These are phyloP conservation scores for Phytophthora citricola DNA, from an alignment of 352 stramenopile species.

Conservation along the genomic window DNA sequence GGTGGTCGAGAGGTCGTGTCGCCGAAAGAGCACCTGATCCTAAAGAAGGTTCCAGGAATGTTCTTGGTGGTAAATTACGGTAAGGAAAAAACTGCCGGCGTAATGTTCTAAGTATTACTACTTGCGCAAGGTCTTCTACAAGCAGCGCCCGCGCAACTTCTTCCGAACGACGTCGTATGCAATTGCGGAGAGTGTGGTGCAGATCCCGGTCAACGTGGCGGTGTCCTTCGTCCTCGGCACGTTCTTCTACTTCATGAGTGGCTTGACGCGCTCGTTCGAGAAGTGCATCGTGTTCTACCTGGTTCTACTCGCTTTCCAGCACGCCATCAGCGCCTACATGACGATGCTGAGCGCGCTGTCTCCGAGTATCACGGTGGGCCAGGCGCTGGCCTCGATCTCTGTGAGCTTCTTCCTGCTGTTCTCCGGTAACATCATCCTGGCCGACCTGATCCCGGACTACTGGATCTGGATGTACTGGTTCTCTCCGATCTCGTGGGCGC, in stretches of 20 bases:
- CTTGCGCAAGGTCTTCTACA: slow-evolving; percentile 90
- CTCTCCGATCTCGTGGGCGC: slow-evolving; percentile 64
- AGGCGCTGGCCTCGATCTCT: slow-evolving; percentile 53
- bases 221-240: slow-evolving; percentile 67
- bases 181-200: slow-evolving; percentile 68
- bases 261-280: slow-evolving; percentile 59
- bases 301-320: slow-evolving; percentile 80
- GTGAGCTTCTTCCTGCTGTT: slow-evolving; percentile 76
- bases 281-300: slow-evolving; percentile 84
- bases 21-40: too few relatives aligned
- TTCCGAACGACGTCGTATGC: slow-evolving; percentile 87
- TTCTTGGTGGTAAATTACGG: too few relatives aligned
- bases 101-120: too few relatives aligned
- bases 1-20: too few relatives aligned
- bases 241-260: slow-evolving; percentile 92
- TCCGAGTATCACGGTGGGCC: slow-evolving; percentile 60
- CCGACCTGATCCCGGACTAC: slow-evolving; percentile 69
- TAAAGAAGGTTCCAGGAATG: too few relatives aligned
- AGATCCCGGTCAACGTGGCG: slow-evolving; percentile 70
- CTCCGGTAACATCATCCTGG: slow-evolving; percentile 77
- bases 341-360: slow-evolving; percentile 61
- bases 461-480: slow-evolving; percentile 87
- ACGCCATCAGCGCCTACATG: slow-evolving; percentile 73
- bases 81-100: too few relatives aligned
- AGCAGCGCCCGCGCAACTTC: slow-evolving; percentile 90